A percentile compares a stretch with the other conserved stretches of the same genome.
phyloP scores from a whole-genome alignment of 805 yeast species.

The Starmera amethionina region DNA sequence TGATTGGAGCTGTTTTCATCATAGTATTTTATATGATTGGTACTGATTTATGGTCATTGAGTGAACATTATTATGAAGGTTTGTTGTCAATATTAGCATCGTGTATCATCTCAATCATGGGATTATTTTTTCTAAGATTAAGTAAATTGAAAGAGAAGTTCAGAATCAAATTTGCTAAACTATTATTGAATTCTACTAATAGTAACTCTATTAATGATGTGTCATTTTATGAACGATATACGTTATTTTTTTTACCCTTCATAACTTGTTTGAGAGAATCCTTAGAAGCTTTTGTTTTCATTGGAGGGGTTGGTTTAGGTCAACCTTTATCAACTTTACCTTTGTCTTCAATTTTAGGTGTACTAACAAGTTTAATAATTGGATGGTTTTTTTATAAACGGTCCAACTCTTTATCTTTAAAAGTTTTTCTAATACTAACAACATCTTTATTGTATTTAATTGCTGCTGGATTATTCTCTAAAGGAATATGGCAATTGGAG shows the following conservation, averaged over 20 bases:
- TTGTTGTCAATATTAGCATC: slow-evolving; percentile 70
- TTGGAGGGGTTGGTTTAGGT: slow-evolving; percentile 79
- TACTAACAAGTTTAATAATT: slow-evolving; percentile 45
- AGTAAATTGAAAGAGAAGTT: slow-evolving; percentile 80
- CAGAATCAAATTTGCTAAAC: slow-evolving; percentile 47
- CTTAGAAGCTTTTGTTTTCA: slow-evolving; percentile 81
- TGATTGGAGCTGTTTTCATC: slow-evolving; percentile 67
- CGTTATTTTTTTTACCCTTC: slow-evolving; percentile 71
- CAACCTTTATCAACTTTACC: slow-evolving; percentile 61
- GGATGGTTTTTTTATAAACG: slow-evolving; percentile 65
- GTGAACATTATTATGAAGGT: slow-evolving; percentile 90
- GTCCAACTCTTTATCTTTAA: slow-evolving; percentile 72
- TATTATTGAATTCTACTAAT: slow-evolving; percentile 21
- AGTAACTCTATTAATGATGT: slow-evolving; percentile 14
- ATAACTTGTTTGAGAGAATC: slow-evolving; percentile 86
- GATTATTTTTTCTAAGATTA: slow-evolving; percentile 69
- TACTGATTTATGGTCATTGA: slow-evolving; percentile 74
- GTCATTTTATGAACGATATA: slow-evolving; percentile 43
- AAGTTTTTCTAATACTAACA: slow-evolving; percentile 61
- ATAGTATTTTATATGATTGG: slow-evolving; percentile 67
- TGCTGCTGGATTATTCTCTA: slow-evolving; percentile 77
- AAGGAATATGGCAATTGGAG: slow-evolving; percentile 88
- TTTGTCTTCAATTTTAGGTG: slow-evolving; percentile 50
- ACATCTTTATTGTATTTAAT: slow-evolving; percentile 77
- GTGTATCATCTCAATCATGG: slow-evolving; percentile 77